A percentile compares a stretch with the other conserved stretches of the same genome.
Evolutionary conservation across 257 asterid species (phyloP).

Genomic region (Solanum raphanifolium): DNA sequence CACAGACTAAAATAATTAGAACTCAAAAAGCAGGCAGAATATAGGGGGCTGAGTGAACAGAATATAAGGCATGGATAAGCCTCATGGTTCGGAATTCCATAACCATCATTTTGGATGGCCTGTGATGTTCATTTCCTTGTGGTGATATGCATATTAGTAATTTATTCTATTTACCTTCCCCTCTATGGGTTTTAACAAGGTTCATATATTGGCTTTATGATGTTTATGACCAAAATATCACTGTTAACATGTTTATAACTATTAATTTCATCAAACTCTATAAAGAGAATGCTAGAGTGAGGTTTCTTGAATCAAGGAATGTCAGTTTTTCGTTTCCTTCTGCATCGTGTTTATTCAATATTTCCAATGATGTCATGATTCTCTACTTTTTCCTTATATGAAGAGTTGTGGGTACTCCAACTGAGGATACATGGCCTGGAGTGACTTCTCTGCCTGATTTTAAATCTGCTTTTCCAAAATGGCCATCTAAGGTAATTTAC

Average conservation of each 20-base stretch:
- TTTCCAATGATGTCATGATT: not conserved
- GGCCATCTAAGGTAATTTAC: constrained; percentile 64
- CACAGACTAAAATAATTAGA: not conserved
- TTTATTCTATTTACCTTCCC: not conserved
- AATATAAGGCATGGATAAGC: not conserved
- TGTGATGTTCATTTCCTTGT: not conserved
- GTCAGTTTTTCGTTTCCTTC: not conserved
- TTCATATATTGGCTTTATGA: not conserved
- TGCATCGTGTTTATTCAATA: not conserved
- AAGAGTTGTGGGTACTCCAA: constrained; percentile 91
- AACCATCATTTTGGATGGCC: not conserved
- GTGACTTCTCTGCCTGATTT: constrained; percentile 91
- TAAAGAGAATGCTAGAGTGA: not conserved
- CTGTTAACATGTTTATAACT: not conserved
- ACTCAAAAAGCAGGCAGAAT: not conserved
- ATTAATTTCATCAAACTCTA: not conserved
- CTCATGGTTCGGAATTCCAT: not conserved
- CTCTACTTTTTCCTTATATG: constrained; percentile 9
- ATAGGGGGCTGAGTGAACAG: not conserved
- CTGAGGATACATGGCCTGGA: constrained; percentile 91
- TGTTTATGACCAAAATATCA: not conserved
- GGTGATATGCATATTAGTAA: not conserved
- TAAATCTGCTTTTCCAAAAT: constrained; percentile 73
- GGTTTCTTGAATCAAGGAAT: not conserved
- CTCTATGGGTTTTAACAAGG: not conserved